Conservation (phyloP, 805 yeast species). For the Ascoidea asiatica region DNA sequence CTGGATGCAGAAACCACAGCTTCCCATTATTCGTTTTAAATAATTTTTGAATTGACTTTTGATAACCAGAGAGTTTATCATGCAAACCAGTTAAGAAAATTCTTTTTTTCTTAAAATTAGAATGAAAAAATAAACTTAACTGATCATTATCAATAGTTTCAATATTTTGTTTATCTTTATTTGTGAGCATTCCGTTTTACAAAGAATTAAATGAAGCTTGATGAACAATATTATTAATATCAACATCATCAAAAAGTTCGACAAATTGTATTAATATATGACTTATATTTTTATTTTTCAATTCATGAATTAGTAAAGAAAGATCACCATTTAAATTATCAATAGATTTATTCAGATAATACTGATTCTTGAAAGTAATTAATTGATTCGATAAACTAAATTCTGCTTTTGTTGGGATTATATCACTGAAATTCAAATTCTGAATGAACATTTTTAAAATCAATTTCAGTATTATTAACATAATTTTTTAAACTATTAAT, state of each 20-base stretch:
- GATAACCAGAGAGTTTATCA: constrained; percentile 72
- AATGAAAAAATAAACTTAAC: constrained; percentile 9
- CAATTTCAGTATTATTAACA: too few species aligned
- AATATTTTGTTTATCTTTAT: constrained; percentile 23
- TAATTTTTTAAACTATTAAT: too few species aligned
- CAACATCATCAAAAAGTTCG: constrained; percentile 14
- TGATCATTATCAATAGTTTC: constrained; percentile 2
- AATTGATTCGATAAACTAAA: constrained; percentile 6
- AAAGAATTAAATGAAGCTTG: not conserved
- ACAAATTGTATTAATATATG: constrained; percentile 20
- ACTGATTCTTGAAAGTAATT: too few species aligned
- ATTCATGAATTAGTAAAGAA: constrained; percentile 32
- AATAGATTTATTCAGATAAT: not conserved
- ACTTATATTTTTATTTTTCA: constrained; percentile 20
- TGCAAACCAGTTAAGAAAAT: constrained; percentile 17
- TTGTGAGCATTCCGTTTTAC: not conserved
- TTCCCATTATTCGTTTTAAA: constrained; percentile 56
- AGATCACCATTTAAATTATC: constrained; percentile 14
- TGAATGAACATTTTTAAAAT: constrained; percentile 16
- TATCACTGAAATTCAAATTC: constrained; percentile 22
- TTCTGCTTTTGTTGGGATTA: constrained; percentile 14
- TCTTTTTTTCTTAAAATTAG: constrained; percentile 4
- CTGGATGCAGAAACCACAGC: constrained; percentile 46
- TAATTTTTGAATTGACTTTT: constrained; percentile 59
- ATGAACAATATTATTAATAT: constrained; percentile 5